A percentile compares a stretch with the other conserved stretches of the same genome.
Conservation (phyloP, 441 rosid species). For the Bruguiera hainesii region DNA sequence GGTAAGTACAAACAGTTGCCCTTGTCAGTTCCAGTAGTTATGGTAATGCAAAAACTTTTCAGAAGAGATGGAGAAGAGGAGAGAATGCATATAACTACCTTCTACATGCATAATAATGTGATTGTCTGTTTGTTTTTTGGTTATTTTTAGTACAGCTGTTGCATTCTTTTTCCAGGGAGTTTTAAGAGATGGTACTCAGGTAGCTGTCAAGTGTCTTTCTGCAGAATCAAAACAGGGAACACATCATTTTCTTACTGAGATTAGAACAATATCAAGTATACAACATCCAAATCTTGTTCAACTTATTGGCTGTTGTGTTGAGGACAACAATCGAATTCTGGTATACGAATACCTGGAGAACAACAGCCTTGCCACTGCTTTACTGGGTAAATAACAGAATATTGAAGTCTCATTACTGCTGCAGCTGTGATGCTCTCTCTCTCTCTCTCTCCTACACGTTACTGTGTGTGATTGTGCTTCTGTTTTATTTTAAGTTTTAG, state of each 20-base stretch:
- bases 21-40: neutral
- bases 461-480: neutral
- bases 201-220: constrained; percentile 61
- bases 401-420: neutral
- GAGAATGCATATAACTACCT: no score
- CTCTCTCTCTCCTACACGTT: neutral
- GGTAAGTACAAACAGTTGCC: constrained; percentile 41
- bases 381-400: constrained; percentile 42
- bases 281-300: constrained; percentile 65
- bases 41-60: neutral
- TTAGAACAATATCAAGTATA: constrained; percentile 45
- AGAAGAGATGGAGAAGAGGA: neutral
- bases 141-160: neutral
- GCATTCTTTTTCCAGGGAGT: constrained; percentile 44
- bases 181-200: constrained; percentile 53
- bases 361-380: constrained; percentile 61
- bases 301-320: constrained; percentile 67
- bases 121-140: neutral
- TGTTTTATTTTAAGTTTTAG: constrained; percentile 2
- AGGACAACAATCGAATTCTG: constrained; percentile 46
- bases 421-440: neutral
- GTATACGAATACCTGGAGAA: constrained; percentile 69
- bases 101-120: neutral
- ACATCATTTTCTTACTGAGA: constrained; percentile 59
- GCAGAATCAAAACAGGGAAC: constrained; percentile 67